phyloP scores from a whole-genome alignment of 2,329 filamentous ascomycete genomes.

The Paecilomyces variotii region DNA sequence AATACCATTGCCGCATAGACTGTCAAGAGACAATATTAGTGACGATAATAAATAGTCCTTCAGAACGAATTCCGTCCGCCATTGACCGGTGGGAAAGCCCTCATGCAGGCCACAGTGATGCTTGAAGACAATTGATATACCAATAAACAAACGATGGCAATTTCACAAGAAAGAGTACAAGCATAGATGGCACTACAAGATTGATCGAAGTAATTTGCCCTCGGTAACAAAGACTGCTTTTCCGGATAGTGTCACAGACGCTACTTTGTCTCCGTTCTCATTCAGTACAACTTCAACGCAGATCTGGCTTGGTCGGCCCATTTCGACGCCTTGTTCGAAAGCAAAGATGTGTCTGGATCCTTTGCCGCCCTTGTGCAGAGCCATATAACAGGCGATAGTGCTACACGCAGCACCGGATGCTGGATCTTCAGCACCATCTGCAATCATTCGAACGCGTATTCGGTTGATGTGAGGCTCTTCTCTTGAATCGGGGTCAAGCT shows the following conservation, averaged over 20 bases:
- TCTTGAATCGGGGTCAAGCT: constrained; percentile 14
- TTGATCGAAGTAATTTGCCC: neutral
- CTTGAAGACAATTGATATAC: neutral
- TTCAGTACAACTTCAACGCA: constrained; percentile 31
- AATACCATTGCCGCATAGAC: neutral
- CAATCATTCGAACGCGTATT: constrained; percentile 24
- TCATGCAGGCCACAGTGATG: neutral
- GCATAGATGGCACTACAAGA: neutral
- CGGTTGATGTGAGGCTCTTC: constrained; percentile 19
- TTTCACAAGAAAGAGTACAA: neutral
- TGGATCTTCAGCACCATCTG: constrained; percentile 36
- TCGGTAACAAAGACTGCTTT: constrained; percentile 11
- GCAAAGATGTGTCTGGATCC: constrained; percentile 25
- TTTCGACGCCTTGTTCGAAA: constrained; percentile 45
- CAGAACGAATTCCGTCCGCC: neutral
- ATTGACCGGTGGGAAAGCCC: neutral
- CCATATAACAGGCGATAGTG: constrained; percentile 37
- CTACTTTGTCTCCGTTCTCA: constrained; percentile 15
- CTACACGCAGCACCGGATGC: constrained; percentile 46
- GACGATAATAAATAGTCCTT: neutral
- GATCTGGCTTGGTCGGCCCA: constrained; percentile 44
- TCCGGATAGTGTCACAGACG: constrained; percentile 11
- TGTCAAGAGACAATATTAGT: neutral
- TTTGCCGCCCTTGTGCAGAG: constrained; percentile 33
- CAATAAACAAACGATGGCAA: neutral